Percentiles rank a stretch among this genome's conserved stretches.
These are phyloP conservation scores for Tricholomella constricta DNA, from an alignment of 768 basidiomycete species.

Conservation along the genomic window DNA sequence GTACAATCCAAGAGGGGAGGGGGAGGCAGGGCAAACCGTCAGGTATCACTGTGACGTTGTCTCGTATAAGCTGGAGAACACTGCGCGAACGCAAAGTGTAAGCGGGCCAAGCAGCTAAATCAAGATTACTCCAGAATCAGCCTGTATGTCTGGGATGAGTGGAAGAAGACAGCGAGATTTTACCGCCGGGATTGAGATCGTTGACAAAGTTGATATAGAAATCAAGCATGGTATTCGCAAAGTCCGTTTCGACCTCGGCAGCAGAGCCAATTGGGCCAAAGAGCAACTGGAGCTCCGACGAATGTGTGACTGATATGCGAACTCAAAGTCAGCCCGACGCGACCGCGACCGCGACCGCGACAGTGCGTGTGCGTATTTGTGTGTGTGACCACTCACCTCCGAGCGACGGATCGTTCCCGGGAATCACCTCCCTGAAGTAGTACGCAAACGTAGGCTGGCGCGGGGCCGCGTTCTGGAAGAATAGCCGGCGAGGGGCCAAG, in stretches of 20 bases:
- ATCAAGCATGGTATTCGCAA: constrained; percentile 50
- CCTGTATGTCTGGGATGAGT: no score
- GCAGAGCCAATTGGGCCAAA: constrained; percentile 47
- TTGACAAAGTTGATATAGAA: constrained; percentile 60
- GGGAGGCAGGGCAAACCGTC: constrained; percentile 42
- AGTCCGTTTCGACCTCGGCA: constrained; percentile 40
- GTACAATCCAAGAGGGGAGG: neutral
- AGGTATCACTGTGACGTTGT: constrained; percentile 54
- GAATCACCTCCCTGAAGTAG: constrained; percentile 58
- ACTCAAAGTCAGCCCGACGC: neutral
- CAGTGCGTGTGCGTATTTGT: no score
- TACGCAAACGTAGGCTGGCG: constrained; percentile 54
- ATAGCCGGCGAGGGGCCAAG: constrained; percentile 49
- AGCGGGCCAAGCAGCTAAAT: constrained; percentile 48
- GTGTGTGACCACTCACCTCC: constrained; percentile 40
- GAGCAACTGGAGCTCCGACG: constrained; percentile 47
- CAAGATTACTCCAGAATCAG: neutral
- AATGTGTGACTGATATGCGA: constrained; percentile 47
- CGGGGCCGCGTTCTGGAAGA: constrained; percentile 49
- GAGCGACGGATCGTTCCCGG: constrained; percentile 46
- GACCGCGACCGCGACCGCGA: no score
- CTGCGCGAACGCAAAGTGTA: constrained; percentile 35
- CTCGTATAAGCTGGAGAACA: constrained; percentile 51
- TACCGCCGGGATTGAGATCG: constrained; percentile 58
- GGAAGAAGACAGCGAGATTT: constrained; percentile 16